Percentiles rank a stretch among this genome's conserved stretches.
phyloP scores from a whole-genome alignment of 2,329 filamentous ascomycete species.

The Stemphylium lycopersici region DNA sequence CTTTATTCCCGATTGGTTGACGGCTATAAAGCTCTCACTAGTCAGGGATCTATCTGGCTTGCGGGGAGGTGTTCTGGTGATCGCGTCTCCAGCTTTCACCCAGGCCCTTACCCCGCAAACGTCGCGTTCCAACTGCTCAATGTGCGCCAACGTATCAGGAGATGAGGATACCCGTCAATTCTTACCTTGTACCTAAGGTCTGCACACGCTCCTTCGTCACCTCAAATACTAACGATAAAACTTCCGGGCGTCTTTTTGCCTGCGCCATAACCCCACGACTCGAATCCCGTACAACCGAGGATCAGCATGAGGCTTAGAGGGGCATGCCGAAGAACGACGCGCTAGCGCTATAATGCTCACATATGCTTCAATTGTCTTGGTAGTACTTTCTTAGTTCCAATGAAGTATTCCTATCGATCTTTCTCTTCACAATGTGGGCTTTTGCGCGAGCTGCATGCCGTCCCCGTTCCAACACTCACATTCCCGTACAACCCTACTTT shows the following conservation, averaged over 20 bases:
- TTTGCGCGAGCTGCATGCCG: conserved; percentile 33
- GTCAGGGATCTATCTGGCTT: background rate
- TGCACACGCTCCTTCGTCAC: too few relatives aligned
- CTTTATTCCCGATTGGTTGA: background rate
- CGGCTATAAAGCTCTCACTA: background rate
- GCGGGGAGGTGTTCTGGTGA: background rate
- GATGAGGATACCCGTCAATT: too few relatives aligned
- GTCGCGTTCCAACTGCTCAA: background rate
- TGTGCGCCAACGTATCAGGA: background rate
- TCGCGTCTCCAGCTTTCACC: background rate
- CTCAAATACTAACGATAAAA: too few relatives aligned
- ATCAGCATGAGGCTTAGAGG: conserved; percentile 20
- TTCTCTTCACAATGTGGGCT: conserved; percentile 27
- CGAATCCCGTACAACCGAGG: conserved; percentile 31
- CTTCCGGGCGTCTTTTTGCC: too few relatives aligned
- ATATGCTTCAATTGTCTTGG: too few relatives aligned
- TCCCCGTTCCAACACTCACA: conserved; percentile 19
- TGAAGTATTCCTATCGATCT: background rate
- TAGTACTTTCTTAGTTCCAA: background rate
- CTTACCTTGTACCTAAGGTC: too few relatives aligned
- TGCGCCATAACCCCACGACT: background rate
- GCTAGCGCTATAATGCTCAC: conserved; percentile 21
- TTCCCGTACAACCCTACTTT: background rate
- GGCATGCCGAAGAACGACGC: conserved; percentile 18
- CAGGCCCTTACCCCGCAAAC: background rate